These are phyloP conservation scores for Penicillium digitatum DNA, from an alignment of 2,329 filamentous ascomycete genomes.

Conservation along the genomic window DNA sequence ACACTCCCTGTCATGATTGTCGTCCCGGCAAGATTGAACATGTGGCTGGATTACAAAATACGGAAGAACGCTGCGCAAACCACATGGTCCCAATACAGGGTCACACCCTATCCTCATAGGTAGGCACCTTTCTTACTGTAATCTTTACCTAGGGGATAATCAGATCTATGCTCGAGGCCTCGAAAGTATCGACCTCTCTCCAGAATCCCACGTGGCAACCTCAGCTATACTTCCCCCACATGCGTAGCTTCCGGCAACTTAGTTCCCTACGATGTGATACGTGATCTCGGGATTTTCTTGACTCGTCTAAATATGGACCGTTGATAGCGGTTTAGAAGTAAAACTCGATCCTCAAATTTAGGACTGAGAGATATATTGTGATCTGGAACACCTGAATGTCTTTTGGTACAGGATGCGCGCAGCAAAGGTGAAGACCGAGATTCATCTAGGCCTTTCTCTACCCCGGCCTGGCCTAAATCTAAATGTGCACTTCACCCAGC, in stretches of 20 bases:
- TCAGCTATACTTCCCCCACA: conserved; percentile 5
- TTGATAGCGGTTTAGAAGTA: not conserved
- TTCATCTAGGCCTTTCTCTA: conserved; percentile 1
- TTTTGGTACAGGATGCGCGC: not conserved
- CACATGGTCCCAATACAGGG: not conserved
- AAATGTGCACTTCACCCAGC: not conserved
- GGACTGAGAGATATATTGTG: not conserved
- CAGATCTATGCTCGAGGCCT: not conserved
- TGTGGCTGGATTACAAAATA: not conserved
- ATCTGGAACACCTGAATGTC: not conserved
- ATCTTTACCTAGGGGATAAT: not conserved
- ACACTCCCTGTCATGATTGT: not conserved
- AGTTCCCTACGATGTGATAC: not conserved
- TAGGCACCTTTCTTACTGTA: not conserved
- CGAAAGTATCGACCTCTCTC: not conserved
- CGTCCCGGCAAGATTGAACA: not conserved
- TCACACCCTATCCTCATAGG: not conserved
- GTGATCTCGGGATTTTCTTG: not conserved
- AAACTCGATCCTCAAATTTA: not conserved
- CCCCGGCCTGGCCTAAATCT: not conserved
- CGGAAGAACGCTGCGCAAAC: not conserved
- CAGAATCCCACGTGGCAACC: conserved; percentile 7
- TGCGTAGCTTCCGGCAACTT: not conserved
- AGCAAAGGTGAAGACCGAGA: not conserved
- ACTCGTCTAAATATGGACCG: not conserved